Evolutionary conservation across 257 asterid species (phyloP), one percentile per base, ranked within the genome.

Genomic region (Knoxia roxburghii): DNA sequence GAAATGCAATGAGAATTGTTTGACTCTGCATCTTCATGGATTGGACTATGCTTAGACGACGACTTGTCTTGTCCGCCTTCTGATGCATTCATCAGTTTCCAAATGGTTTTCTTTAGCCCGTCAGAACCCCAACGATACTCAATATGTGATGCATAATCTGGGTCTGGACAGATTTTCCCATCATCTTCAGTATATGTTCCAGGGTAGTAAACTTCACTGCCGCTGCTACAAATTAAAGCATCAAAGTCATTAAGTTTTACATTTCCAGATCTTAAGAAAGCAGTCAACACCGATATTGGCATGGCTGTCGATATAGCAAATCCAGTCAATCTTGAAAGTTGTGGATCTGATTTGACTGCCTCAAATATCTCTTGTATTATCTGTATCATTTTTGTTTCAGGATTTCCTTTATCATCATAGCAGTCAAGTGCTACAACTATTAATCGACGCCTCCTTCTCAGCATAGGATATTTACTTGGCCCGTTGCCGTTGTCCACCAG

Each of bases 111-210:
- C 72, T 81, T 86, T 75, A 90, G 57, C 11, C 97, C 97, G 68
- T 86, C 93, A 1, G 81, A 79, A 64, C 96, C 97, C 98, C 95
- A 91, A 51, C 98, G 83, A 52, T 89, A 91, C 11, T 91, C 95
- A 13, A 89, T 84, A 75, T 91, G 98, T 0, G 92, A 61, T 1
- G 86, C 85, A 49, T 91, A 84, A 72, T 91, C 95, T 1, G 84
- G 83, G 67, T 91, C 96, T 0, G 85, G 88, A 61, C 37, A 70
- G 51, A 80, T 80, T 74, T 82, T 84, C 37, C 85, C 92, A 45
- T 76, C 80, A 43, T 75, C 89, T 68, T 82, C 92, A 1, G 76
- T 35, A 32, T 69, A 66, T 65, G 84, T 72, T 6, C 91, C 87
- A 0, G 96, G 95, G 66, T 88, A 90, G 67, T 83, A 88, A 17